Conservation (phyloP, 148 eudicot species). For the Rhododendron vialii region DNA sequence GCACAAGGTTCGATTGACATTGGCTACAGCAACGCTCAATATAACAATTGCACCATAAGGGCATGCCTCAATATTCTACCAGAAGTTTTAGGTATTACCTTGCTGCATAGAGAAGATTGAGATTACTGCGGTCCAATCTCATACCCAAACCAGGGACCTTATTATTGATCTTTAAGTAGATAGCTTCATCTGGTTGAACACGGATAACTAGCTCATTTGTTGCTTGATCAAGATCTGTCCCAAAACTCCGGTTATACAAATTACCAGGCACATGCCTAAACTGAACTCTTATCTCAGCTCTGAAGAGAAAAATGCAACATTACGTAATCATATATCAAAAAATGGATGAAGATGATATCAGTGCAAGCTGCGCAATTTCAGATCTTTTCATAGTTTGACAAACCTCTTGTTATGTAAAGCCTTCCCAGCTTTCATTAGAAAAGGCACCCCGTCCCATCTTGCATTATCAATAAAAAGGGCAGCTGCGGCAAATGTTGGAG, state of each 20-base stretch:
- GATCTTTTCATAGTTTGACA: not conserved
- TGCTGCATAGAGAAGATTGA: slow-evolving; percentile 86
- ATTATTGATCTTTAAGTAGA: slow-evolving; percentile 86
- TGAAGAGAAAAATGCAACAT: slow-evolving; percentile 24
- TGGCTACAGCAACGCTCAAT: not conserved
- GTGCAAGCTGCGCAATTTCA: not conserved
- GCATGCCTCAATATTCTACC: not conserved
- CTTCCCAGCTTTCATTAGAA: slow-evolving; percentile 97
- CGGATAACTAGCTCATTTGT: slow-evolving; percentile 96
- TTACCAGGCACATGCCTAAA: slow-evolving; percentile 96
- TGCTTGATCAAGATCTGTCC: slow-evolving; percentile 79
- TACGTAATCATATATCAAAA: not conserved
- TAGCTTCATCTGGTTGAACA: slow-evolving; percentile 93
- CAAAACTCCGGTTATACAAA: slow-evolving; percentile 64
- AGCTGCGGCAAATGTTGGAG: slow-evolving; percentile 98
- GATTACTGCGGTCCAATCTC: slow-evolving; percentile 91
- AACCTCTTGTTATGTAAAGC: slow-evolving; percentile 83
- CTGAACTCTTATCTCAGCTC: slow-evolving; percentile 92
- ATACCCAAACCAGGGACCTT: slow-evolving; percentile 95
- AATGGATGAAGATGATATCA: not conserved
- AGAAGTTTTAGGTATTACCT: slow-evolving; percentile 39
- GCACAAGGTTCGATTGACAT: not conserved
- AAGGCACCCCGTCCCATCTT: slow-evolving; percentile 98
- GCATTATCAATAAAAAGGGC: slow-evolving; percentile 92
- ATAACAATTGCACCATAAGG: not conserved